Evolutionary conservation across 306 rosid species (phyloP), one percentile per base, ranked within the genome.

Genomic region (Hylodesmum podocarpum): DNA sequence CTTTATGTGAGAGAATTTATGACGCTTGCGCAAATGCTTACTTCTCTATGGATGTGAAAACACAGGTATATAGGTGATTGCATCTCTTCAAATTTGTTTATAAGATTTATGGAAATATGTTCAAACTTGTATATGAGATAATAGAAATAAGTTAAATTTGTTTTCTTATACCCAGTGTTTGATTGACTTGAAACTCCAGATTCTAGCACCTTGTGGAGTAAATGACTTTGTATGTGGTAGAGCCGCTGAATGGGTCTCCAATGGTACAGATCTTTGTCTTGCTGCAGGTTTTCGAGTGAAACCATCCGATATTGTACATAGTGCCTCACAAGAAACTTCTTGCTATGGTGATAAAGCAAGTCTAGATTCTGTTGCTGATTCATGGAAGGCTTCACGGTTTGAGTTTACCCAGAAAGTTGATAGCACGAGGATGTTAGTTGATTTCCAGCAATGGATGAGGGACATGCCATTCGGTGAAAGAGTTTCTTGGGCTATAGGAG

Each of bases 221-320:
- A 92, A 90, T 51, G 97, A 95, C 88, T 95, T 89, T 76, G 92
- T 95, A 62, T 95, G 99, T 82, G 99, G 99, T 85, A 92, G 91
- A 81, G 97, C 97, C 65, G 88, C 96, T 4, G 87, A 91, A 68
- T 95, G 97, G 99, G 91, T 90, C 80, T 85, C 76, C 65, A 95
- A 95, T 75, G 99, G 99, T 77, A 92, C 97, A 25, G 97, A 91
- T 80, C 93, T 95, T 75, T 95, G 99, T 84, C 72, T 40, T 31
- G 90, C 96, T 80, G 91, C 96, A n/a, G 99, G 97, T 73, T 92
- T 92, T 86, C 77, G 71, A 57, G 89, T 95, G 71, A 90, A 85
- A 39, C 39, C 68, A 24, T 72, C 82, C 5, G 88, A 82, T 79
- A 84, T 78, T 22, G 44, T 49, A 24, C 68, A 85, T 58, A 27